phyloP scores from a whole-genome alignment of 2,329 filamentous ascomycete species.

The Colletotrichum siamense region DNA sequence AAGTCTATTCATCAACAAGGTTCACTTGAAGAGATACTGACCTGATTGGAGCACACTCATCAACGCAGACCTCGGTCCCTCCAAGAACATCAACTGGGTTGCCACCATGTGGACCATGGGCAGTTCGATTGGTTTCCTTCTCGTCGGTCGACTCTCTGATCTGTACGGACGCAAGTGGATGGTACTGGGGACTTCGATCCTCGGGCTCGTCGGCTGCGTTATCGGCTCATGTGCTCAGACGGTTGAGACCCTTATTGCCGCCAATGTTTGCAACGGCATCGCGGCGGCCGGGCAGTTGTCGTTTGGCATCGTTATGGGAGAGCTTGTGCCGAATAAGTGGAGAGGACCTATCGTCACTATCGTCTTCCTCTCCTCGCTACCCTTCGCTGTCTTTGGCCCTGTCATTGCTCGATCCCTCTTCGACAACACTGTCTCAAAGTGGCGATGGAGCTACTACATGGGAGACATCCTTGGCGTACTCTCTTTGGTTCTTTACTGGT shows the following conservation, averaged over 20 bases:
- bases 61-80: slow-evolving; percentile 36
- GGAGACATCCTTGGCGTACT: slow-evolving; percentile 48
- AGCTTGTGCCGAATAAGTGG: slow-evolving; percentile 48
- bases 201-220: slow-evolving; percentile 43
- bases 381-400: slow-evolving; percentile 49
- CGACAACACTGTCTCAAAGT: slow-evolving; percentile 43
- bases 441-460: slow-evolving; percentile 57
- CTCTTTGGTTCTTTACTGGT: slow-evolving; percentile 42
- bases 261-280: slow-evolving; percentile 41
- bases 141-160: slow-evolving; percentile 13
- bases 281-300: slow-evolving; percentile 45
- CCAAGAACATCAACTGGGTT: slow-evolving; percentile 36
- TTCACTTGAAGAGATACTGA: neutral
- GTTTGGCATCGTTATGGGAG: slow-evolving; percentile 45
- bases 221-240: slow-evolving; percentile 38
- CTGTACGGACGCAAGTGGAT: slow-evolving; percentile 9
- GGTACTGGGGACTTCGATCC: slow-evolving; percentile 24
- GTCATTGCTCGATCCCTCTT: slow-evolving; percentile 52
- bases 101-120: slow-evolving; percentile 43
- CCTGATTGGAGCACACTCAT: slow-evolving; percentile 28
- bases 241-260: slow-evolving; percentile 41
- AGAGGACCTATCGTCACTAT: slow-evolving; percentile 40
- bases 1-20: neutral
- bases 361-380: slow-evolving; percentile 43
- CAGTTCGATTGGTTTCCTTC: slow-evolving; percentile 38